Conservation (phyloP, 192 early-diverging fungal species). For the Entomortierella chlamydospora region DNA sequence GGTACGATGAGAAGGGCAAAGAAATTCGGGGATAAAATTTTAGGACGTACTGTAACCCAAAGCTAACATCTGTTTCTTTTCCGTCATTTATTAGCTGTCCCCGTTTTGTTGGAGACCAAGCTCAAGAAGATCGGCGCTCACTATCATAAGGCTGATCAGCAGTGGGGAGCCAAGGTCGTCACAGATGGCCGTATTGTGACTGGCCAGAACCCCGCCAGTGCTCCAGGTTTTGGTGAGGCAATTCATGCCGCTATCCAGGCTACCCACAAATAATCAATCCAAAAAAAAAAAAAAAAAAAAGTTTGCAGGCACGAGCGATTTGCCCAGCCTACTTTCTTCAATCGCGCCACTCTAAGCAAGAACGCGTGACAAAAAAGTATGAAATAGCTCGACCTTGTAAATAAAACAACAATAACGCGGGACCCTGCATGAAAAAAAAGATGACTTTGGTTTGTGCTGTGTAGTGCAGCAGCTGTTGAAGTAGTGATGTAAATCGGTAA, state of each 20-base stretch:
- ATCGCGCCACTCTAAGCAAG: background rate
- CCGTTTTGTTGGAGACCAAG: constrained; percentile 39
- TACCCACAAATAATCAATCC: constrained; percentile 3
- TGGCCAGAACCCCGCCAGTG: constrained; percentile 77
- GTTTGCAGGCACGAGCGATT: no score
- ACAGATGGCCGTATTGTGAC: constrained; percentile 77
- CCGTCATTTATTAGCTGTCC: constrained; percentile 24
- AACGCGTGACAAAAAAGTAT: background rate
- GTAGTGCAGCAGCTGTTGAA: no score
- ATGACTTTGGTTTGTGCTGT: no score
- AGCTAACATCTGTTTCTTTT: constrained; percentile 25
- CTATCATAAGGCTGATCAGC: constrained; percentile 65
- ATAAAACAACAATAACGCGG: no score
- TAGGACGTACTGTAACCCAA: no score
- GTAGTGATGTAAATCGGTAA: no score
- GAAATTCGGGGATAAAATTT: no score
- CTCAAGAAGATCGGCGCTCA: constrained; percentile 62
- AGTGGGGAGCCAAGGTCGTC: constrained; percentile 60
- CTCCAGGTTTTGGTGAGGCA: constrained; percentile 51
- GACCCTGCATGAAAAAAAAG: background rate
- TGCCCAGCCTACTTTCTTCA: background rate
- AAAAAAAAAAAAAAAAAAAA: no score
- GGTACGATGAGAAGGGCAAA: constrained; percentile 39
- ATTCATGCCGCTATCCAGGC: constrained; percentile 43
- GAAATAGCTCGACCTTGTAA: no score